phyloP scores from a whole-genome alignment of 2,329 filamentous ascomycete genomes.

The Penicillium sp. region DNA sequence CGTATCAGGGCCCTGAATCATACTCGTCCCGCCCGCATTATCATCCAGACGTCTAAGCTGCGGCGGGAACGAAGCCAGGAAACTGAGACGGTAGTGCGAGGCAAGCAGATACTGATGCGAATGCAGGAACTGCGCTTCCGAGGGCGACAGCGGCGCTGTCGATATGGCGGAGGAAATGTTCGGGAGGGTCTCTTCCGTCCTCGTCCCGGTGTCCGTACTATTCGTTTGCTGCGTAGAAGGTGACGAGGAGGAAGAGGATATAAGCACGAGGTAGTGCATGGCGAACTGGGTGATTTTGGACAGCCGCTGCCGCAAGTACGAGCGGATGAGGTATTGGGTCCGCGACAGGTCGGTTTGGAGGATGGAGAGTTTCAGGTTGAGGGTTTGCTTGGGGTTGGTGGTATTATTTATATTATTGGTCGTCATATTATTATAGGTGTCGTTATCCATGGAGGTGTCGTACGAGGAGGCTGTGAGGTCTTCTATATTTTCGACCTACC shows the following conservation, averaged over 20 bases:
- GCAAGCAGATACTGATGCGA: conserved; percentile 81
- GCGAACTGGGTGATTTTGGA: conserved; percentile 60
- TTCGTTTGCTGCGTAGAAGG: conserved; percentile 14
- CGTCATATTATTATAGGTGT: not conserved
- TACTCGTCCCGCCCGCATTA: conserved; percentile 80
- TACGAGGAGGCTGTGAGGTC: conserved; percentile 46
- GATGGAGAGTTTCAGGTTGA: conserved; percentile 89
- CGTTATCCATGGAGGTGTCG: conserved; percentile 30
- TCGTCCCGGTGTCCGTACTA: not conserved
- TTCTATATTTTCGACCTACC: conserved; percentile 63
- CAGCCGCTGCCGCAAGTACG: conserved; percentile 77
- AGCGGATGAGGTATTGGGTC: conserved; percentile 85
- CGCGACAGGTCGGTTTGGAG: conserved; percentile 94
- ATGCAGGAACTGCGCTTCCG: conserved; percentile 77
- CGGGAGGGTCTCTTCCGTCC: conserved; percentile 30
- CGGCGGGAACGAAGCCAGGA: conserved; percentile 75
- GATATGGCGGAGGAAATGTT: conserved; percentile 18
- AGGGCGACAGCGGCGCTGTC: conserved; percentile 62
- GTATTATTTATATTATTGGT: conserved; percentile 36
- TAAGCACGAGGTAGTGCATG: conserved; percentile 47
- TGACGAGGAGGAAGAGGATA: conserved; percentile 19
- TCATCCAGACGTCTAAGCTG: conserved; percentile 83
- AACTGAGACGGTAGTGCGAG: conserved; percentile 79
- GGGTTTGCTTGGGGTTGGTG: conserved; percentile 76
- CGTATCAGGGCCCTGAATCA: conserved; percentile 84